Evolutionary conservation across 345 rosid genomes (phyloP).

Genomic region (Iberis pinnata): DNA sequence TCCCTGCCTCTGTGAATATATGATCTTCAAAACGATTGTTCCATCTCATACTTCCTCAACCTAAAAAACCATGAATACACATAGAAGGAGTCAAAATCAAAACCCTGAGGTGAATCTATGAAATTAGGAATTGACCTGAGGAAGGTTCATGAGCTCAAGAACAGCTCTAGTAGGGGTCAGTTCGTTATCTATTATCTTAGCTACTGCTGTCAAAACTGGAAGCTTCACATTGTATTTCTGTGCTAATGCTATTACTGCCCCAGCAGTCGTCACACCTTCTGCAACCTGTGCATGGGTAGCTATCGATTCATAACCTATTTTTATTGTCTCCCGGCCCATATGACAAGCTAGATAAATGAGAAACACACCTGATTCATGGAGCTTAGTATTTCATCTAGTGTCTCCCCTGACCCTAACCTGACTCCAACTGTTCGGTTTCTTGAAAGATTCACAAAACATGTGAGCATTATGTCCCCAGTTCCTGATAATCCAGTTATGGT

Average conservation of each 20-base stretch:
- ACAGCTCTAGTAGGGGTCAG: conserved; percentile 80
- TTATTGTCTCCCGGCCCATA: conserved; percentile 5
- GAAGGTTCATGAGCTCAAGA: conserved; percentile 77
- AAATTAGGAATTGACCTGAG: conserved; percentile 41
- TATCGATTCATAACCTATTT: conserved; percentile 2
- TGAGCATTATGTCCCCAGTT: conserved; percentile 93
- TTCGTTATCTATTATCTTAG: conserved; percentile 77
- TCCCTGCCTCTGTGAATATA: conserved; percentile 4
- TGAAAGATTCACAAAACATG: conserved; percentile 90
- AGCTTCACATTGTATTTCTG: conserved; percentile 90
- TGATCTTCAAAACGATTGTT: conserved; percentile 10
- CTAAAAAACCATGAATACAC: conserved; percentile 28
- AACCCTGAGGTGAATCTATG: neutral
- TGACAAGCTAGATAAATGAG: conserved; percentile 2
- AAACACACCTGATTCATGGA: conserved; percentile 79
- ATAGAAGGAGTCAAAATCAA: neutral
- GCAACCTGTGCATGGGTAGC: conserved; percentile 47
- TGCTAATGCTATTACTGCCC: conserved; percentile 90
- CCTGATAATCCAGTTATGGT: conserved; percentile 90
- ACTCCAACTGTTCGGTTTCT: conserved; percentile 88
- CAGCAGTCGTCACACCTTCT: conserved; percentile 93
- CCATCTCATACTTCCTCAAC: conserved; percentile 61
- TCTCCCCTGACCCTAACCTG: conserved; percentile 89
- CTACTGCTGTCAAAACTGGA: conserved; percentile 92
- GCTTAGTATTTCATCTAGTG: conserved; percentile 61